These are phyloP conservation scores for Thermochaetoides thermophila DNA, from an alignment of 495 filamentous ascomycete genomes.

Conservation along the genomic window DNA sequence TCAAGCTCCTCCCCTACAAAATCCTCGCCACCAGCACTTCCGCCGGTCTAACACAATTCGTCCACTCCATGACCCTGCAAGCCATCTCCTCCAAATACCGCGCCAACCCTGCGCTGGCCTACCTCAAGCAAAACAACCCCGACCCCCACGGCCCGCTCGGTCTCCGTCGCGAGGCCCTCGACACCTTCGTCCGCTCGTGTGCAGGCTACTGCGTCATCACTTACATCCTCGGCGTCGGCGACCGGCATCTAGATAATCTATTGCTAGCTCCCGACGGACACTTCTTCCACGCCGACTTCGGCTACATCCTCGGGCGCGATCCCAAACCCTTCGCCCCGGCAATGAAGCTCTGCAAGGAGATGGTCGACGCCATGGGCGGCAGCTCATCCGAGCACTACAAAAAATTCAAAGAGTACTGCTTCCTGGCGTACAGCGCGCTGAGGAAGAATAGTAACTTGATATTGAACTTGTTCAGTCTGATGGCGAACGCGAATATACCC, in stretches of 20 bases:
- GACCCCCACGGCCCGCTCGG: slow-evolving; percentile 70
- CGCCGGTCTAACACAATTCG: slow-evolving; percentile 84
- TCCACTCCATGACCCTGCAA: slow-evolving; percentile 71
- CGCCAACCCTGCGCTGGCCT: slow-evolving; percentile 56
- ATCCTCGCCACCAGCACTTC: slow-evolving; percentile 84
- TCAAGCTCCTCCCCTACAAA: slow-evolving; percentile 89
- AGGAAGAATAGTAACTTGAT: slow-evolving; percentile 82
- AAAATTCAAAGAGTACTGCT: slow-evolving; percentile 87
- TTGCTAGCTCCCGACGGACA: slow-evolving; percentile 79
- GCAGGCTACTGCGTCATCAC: slow-evolving; percentile 98
- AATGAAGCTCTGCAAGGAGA: slow-evolving; percentile 95
- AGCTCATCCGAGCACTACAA: slow-evolving; percentile 60
- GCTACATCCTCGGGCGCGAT: slow-evolving; percentile 93
- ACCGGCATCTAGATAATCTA: slow-evolving; percentile 92
- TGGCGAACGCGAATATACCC: slow-evolving; percentile 94
- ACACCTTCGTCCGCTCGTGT: slow-evolving; percentile 90
- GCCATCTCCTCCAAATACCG: slow-evolving; percentile 68
- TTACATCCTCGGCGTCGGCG: slow-evolving; percentile 94
- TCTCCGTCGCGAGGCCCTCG: slow-evolving; percentile 82
- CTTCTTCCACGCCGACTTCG: slow-evolving; percentile 98
- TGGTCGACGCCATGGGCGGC: slow-evolving; percentile 98
- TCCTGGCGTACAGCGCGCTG: slow-evolving; percentile 83
- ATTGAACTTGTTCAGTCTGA: slow-evolving; percentile 89
- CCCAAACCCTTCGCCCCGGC: slow-evolving; percentile 93
- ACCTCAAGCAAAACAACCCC: slow-evolving; percentile 80